These are phyloP conservation scores for Paradendryphiella salina DNA, from an alignment of 2,329 filamentous ascomycete genomes.

Conservation along the genomic window DNA sequence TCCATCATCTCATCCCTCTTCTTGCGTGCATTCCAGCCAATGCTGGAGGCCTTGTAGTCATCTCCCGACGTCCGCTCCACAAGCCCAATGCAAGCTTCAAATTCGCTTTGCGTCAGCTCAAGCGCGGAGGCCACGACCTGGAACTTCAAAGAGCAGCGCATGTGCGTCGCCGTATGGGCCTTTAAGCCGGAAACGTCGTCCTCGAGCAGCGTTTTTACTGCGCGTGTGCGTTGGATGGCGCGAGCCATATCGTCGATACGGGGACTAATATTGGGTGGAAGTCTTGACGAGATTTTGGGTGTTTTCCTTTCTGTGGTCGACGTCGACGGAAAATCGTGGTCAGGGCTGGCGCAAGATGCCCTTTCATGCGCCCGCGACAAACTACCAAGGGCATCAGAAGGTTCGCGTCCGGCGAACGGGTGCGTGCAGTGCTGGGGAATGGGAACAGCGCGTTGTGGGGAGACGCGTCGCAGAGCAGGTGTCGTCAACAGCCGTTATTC, in stretches of 20 bases:
- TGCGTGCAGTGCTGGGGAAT: background rate
- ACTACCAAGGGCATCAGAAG: background rate
- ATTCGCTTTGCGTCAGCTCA: conserved; percentile 45
- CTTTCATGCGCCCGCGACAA: background rate
- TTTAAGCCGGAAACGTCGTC: conserved; percentile 5
- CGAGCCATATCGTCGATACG: background rate
- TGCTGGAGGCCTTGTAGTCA: conserved; percentile 65
- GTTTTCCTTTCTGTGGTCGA: background rate
- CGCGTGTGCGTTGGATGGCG: conserved; percentile 1
- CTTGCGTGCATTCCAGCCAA: conserved; percentile 64
- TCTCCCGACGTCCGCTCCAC: conserved; percentile 65
- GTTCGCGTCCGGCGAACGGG: background rate
- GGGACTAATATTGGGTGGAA: background rate
- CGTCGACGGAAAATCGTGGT: background rate
- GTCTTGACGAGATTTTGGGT: background rate
- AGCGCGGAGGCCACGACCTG: conserved; percentile 29
- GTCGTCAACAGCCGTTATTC: conserved; percentile 4
- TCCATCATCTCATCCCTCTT: conserved; percentile 72
- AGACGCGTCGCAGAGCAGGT: conserved; percentile 19
- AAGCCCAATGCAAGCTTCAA: conserved; percentile 58
- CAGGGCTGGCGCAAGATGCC: background rate
- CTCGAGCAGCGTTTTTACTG: conserved; percentile 10
- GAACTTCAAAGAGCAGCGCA: conserved; percentile 13
- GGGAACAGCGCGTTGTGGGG: conserved; percentile 4
- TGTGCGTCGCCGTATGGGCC: background rate